Evolutionary conservation across 768 basidiomycete species (phyloP), one percentile per base, ranked within the genome.

Genomic region (Rhodotorula sphaerocarpa): DNA sequence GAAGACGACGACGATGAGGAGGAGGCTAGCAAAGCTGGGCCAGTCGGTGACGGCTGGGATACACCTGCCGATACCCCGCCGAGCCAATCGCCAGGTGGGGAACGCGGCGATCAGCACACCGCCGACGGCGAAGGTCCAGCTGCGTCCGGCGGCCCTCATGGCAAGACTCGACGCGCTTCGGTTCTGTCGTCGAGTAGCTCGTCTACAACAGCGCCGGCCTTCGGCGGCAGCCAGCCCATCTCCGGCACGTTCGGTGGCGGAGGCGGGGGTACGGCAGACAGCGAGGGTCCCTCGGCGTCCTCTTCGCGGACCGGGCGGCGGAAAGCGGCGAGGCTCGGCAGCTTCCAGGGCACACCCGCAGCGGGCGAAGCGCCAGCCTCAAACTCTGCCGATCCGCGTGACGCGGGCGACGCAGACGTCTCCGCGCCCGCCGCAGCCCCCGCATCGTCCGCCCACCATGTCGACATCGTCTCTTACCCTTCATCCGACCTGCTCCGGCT

Each of bases 381-480:
- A 20, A 20, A 43, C 20, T 43, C 42, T 43, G 42, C 42, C 12
- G 15, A 9, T 43, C 21, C 42, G 10, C 42, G 15, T 20, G 39
- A 39, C n/a, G n/a, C n/a, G n/a, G 27, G 10, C 48, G 31, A 3
- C 7, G 18, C 30, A 30, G 31, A 18, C 48, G 9, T 23, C 48
- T 16, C 36, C 36, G 16, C 36, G 10, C 10, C 36, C 36, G 16
- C 33, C 61, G 3, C n/a, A n/a, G 47, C 21, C 30, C 27, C 46
- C 4, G 34, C 52, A 5, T 28, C 59, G 42, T 47, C 55, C 0
- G 23, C 46, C 14, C 52, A 64, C 27, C 75, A 75, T 55, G 70
- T 91, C 70, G 87, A 92, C 76, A 83, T 96, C 72, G 86, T 89
- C 61, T 78, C 83, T 7, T 91, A 86, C 74, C 87, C 88, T 0